A percentile compares a stretch with the other conserved stretches of the same genome.
Conservation (phyloP, 306 rosid species). For the Adenanthera pavonina region DNA sequence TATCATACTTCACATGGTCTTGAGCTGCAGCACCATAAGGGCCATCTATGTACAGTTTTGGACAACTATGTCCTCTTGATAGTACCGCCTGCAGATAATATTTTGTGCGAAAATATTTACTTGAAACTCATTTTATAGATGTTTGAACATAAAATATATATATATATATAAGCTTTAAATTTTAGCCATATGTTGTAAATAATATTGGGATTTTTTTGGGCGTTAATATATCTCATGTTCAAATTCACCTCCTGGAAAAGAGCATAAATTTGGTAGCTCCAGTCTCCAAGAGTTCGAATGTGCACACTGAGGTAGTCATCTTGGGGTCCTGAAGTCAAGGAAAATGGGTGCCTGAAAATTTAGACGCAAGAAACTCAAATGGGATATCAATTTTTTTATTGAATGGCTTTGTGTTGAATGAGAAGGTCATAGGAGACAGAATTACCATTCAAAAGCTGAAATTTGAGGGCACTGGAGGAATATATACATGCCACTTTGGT, state of each 20-base stretch:
- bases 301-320: conserved; percentile 84
- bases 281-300: conserved; percentile 83
- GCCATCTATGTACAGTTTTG: conserved; percentile 83
- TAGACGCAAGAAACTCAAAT: conserved; percentile 38
- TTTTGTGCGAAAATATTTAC: neutral
- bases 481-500: conserved; percentile 87
- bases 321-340: conserved; percentile 88
- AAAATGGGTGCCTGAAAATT: conserved; percentile 89
- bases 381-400: conserved; percentile 12
- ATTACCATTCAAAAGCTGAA: conserved; percentile 82
- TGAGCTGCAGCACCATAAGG: conserved; percentile 90
- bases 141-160: neutral
- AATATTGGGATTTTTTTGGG: neutral
- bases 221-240: neutral
- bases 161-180: neutral
- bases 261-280: conserved; percentile 77
- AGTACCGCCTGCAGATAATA: conserved; percentile 53
- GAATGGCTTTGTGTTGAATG: neutral
- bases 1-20: conserved; percentile 85
- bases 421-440: conserved; percentile 1
- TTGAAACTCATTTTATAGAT: neutral
- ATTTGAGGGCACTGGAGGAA: conserved; percentile 91
- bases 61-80: conserved; percentile 53
- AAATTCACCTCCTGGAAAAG: conserved; percentile 80
- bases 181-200: neutral